A percentile compares a stretch with the other conserved stretches of the same genome.
phyloP scores from a whole-genome alignment of 208 protist species.

The Trypanosoma grayi region DNA sequence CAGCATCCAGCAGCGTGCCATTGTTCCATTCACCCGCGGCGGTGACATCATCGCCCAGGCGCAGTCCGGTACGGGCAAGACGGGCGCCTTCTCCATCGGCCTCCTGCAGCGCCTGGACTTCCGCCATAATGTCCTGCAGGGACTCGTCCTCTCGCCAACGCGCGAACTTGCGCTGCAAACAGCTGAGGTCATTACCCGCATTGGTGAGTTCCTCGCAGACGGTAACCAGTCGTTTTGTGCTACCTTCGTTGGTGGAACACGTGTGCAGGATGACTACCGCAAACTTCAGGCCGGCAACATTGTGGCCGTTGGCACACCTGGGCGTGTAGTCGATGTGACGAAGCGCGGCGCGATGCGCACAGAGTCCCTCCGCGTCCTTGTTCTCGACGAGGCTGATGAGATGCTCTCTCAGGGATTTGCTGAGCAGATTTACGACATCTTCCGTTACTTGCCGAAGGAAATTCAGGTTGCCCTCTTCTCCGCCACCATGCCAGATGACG shows the following conservation, averaged over 20 bases:
- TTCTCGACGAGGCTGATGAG: conserved; percentile 99
- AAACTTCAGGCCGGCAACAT: conserved; percentile 91
- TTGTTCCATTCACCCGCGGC: conserved; percentile 95
- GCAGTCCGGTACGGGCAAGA: conserved; percentile 98
- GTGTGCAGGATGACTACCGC: conserved; percentile 95
- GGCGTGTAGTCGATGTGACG: conserved; percentile 98
- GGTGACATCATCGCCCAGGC: conserved; percentile 96
- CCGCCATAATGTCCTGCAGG: conserved; percentile 85
- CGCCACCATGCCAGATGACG: conserved; percentile 98
- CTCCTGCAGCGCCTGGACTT: conserved; percentile 93
- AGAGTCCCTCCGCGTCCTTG: conserved; percentile 93
- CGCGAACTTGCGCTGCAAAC: conserved; percentile 97
- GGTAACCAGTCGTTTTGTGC: conserved; percentile 67
- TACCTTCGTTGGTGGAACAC: conserved; percentile 94
- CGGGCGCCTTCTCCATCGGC: conserved; percentile 98
- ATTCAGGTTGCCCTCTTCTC: conserved; percentile 98
- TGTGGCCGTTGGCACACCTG: conserved; percentile 97
- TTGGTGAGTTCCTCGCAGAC: conserved; percentile 96
- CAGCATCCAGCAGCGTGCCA: conserved; percentile 98
- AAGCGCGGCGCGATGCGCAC: conserved; percentile 85
- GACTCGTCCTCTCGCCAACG: conserved; percentile 96
- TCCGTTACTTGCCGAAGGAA: conserved; percentile 94
- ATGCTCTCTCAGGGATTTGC: conserved; percentile 98
- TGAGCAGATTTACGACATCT: conserved; percentile 99
- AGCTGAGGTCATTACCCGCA: conserved; percentile 93